These are phyloP conservation scores for Dictyostelium discoideum DNA, from an alignment of 78 protist genomes.

Conservation along the genomic window dicty_2.7 NC_007088.5:7508501-7509000, in stretches of 20 bases:
- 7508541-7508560: background rate
- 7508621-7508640: no score
- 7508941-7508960: no score
- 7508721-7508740: background rate
- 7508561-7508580: constrained; percentile 3
- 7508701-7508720: background rate
- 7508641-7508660: background rate
- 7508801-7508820: no score
- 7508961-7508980: no score
- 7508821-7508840: no score
- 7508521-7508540: background rate
- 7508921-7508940: no score
- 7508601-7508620: background rate
- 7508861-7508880: no score
- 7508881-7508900: no score
- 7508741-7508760: background rate
- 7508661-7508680: background rate
- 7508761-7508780: background rate
- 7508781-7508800: background rate
- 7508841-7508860: no score
- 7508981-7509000: no score
- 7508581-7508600: background rate
- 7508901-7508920: no score
- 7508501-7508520: no score
- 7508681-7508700: background rate